These are phyloP conservation scores for Debaryomyces hansenii DNA, from an alignment of 805 yeast genomes.

Conservation along the genomic window DNA sequence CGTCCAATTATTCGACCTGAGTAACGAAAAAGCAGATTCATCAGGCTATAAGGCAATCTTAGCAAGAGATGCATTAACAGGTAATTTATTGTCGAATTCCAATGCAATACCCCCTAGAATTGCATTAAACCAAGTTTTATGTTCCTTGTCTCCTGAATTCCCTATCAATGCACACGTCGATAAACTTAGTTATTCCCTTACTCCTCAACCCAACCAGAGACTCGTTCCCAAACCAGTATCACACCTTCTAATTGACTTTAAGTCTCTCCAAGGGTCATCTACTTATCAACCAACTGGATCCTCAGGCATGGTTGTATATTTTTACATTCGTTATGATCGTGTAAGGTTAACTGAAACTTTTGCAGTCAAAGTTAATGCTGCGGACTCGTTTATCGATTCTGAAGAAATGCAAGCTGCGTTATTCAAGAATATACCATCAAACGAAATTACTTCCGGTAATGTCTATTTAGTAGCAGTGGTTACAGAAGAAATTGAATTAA, in stretches of 20 bases:
- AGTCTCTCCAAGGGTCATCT: slow-evolving; percentile 61
- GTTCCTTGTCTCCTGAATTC: slow-evolving; percentile 72
- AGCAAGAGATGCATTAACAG: slow-evolving; percentile 61
- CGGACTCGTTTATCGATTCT: slow-evolving; percentile 53
- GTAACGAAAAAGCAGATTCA: slow-evolving; percentile 45
- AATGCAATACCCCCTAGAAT: slow-evolving; percentile 54
- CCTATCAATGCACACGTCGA: slow-evolving; percentile 48
- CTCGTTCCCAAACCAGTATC: slow-evolving; percentile 55
- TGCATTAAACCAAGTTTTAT: slow-evolving; percentile 65
- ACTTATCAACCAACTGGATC: slow-evolving; percentile 63
- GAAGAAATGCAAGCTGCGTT: slow-evolving; percentile 77
- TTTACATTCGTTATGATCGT: slow-evolving; percentile 65
- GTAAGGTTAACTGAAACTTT: slow-evolving; percentile 77
- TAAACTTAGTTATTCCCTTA: slow-evolving; percentile 30
- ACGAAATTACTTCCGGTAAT: slow-evolving; percentile 61
- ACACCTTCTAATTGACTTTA: slow-evolving; percentile 76
- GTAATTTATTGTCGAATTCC: slow-evolving; percentile 48
- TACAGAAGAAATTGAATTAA: slow-evolving; percentile 63
- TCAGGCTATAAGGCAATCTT: slow-evolving; percentile 68
- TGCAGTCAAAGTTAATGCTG: slow-evolving; percentile 61
- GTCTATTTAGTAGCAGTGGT: slow-evolving; percentile 75
- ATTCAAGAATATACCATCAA: slow-evolving; percentile 71
- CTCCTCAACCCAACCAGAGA: slow-evolving; percentile 47
- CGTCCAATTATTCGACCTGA: slow-evolving; percentile 39
- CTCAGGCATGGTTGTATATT: slow-evolving; percentile 68